Base-by-base conservation (phyloP, 805 yeast genomes). In the Candida bentonensis region DNA sequence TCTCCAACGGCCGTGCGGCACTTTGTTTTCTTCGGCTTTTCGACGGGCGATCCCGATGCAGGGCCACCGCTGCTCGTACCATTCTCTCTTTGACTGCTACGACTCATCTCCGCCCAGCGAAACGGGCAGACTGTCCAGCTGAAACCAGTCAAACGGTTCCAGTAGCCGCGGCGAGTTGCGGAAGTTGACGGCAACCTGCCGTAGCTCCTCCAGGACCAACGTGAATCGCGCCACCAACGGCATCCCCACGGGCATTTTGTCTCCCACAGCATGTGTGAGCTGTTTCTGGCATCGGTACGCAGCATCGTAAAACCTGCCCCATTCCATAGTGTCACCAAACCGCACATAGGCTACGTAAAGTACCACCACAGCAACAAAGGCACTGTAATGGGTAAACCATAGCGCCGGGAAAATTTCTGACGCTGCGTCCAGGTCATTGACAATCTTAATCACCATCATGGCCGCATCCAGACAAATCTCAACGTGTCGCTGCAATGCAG, bases 351-450 rank as follows among this genome's bases (percentile, higher is more conserved):
- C 42, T 22, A 48, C 49, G 25, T 48, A 48, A n/a, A 48, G 39
- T 22, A 40, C 51, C 2, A 48, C 49, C 21, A 48, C 49, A 13
- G 51, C 21, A 22, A 49, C 46, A 44, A 48, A 48, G 20, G 44
- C 45, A 22, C 44, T 47, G 25, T 48, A 48, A 34, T 48, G 51
- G 3, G 51, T 48, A 26, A 46, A 44, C 51, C 51, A 48, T n/a
- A 48, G 41, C 11, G 51, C 47, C 4, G 51, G 39, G 22, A 26
- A 46, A 2, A 48, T 42, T 23, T 48, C 47, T 3, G 26, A 17
- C 15, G 33, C 33, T 3, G 33, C 42, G 21, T 39, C 36, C 22
- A 48, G 34, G 4, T 44, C 47, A 28, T 46, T 42, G 9, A 48
- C 39, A 13, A 42, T 46, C 20, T 42, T 39, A 3, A 42, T 47